These are phyloP conservation scores for Pythium plurisporium DNA, from an alignment of 352 stramenopile genomes.

Conservation along the genomic window DNA sequence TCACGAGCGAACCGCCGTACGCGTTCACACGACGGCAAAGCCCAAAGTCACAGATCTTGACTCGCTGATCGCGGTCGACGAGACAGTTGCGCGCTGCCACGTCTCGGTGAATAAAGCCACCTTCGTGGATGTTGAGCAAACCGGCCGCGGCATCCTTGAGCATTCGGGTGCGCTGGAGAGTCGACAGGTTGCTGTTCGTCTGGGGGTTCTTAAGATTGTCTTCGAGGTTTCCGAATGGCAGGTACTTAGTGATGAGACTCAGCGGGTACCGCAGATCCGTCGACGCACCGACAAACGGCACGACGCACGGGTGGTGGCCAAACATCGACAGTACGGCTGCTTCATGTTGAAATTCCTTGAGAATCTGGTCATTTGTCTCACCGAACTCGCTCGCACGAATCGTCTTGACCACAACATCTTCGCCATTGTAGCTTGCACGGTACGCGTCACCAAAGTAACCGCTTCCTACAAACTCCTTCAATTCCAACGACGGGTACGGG, in stretches of 20 bases:
- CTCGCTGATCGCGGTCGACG: slow-evolving; percentile 49
- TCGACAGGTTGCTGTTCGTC: slow-evolving; percentile 23
- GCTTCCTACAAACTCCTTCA: slow-evolving; percentile 71
- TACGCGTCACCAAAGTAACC: slow-evolving; percentile 82
- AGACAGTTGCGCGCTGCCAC: slow-evolving; percentile 78
- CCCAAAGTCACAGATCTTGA: slow-evolving; percentile 81
- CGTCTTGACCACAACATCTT: slow-evolving; percentile 82
- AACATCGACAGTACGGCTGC: slow-evolving; percentile 79
- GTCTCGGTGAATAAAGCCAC: slow-evolving; percentile 79
- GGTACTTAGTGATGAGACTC: slow-evolving; percentile 66
- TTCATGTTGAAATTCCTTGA: slow-evolving; percentile 82
- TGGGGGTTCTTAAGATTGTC: slow-evolving; percentile 49
- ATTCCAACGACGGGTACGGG: slow-evolving; percentile 50
- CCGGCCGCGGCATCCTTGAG: slow-evolving; percentile 67
- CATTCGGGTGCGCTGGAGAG: slow-evolving; percentile 53
- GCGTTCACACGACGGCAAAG: slow-evolving; percentile 64
- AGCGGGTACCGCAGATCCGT: slow-evolving; percentile 65
- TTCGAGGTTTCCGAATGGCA: slow-evolving; percentile 69
- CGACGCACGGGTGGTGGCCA: slow-evolving; percentile 73
- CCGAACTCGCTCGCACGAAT: slow-evolving; percentile 73
- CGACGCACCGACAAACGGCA: slow-evolving; percentile 75
- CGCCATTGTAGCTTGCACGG: slow-evolving; percentile 47
- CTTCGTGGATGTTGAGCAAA: slow-evolving; percentile 82
- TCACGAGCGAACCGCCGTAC: slow-evolving; percentile 50
- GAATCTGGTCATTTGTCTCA: slow-evolving; percentile 65